A percentile compares a stretch with the other conserved stretches of the same genome.
Evolutionary conservation across 345 rosid genomes (phyloP).

Genomic region (Isatis tinctoria): DNA sequence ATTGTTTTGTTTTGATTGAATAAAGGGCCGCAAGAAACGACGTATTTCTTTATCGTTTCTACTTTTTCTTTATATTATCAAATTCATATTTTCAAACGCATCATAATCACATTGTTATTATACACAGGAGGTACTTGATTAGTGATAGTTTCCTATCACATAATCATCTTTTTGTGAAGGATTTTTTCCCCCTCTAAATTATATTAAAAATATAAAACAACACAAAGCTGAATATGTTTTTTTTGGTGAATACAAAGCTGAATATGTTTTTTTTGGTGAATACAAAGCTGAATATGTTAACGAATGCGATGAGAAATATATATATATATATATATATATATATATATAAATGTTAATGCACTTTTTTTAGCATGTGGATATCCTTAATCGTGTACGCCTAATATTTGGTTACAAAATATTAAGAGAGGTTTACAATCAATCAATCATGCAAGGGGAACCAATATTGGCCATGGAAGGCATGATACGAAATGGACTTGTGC

Average conservation of each 20-base stretch:
- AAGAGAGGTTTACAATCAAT: constrained; percentile 10
- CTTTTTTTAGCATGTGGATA: neutral
- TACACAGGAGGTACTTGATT: neutral
- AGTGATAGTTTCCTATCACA: neutral
- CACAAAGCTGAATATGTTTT: too few relatives aligned
- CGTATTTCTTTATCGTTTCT: constrained; percentile 12
- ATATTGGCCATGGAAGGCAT: constrained; percentile 21
- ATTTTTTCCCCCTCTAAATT: too few relatives aligned
- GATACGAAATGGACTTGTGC: neutral
- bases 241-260: too few relatives aligned
- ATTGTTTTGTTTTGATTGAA: constrained; percentile 7
- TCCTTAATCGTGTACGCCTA: constrained; percentile 9
- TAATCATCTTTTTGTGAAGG: neutral
- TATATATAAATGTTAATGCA: neutral
- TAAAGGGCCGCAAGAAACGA: constrained; percentile 22
- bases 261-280: too few relatives aligned
- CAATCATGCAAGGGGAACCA: constrained; percentile 23
- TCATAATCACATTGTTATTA: constrained; percentile 2
- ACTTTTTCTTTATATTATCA: constrained; percentile 2
- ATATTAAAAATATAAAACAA: too few relatives aligned
- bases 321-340: neutral
- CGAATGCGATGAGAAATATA: neutral
- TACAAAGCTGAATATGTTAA: too few relatives aligned
- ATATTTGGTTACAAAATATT: constrained; percentile 8
- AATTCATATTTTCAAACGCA: neutral